Evolutionary conservation across 208 protist genomes (phyloP), one percentile per base, ranked within the genome.

Genomic region (Leishmania amazonensis): DNA sequence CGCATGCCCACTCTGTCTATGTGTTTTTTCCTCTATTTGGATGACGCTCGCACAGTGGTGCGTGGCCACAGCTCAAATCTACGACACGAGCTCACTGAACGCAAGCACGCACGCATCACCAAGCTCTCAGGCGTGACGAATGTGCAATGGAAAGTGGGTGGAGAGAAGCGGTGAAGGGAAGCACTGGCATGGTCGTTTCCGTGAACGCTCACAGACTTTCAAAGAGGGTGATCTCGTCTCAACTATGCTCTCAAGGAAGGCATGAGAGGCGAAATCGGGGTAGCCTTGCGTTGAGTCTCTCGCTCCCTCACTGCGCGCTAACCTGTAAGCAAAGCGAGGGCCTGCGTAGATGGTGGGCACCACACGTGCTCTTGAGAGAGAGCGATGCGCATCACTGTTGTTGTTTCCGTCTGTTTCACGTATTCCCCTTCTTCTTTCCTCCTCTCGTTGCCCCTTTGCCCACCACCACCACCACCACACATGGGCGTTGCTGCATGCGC

Each of bases 391-490:
- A 40, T 77, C 13, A 17, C 57, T 49, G 73, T 74, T 74, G 31
- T 62, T 62, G 31, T 24, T 49, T 38, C 42, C 45, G 40, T 35
- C 31, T 42, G 64, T 64, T 51, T 60, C 57, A 3, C 0, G 15
- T 76, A 28, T 62, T 57, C 28, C 28, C n/a, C n/a, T 76, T 80
- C 79, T 73, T 65, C 58, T 76, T 76, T 54, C 42, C 54, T 60
- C 60, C 70, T 5, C 65, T 47, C 68, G 24, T 45, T 83, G 31
- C 74, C 78, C 78, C n/a, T 73, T 47, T 83, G 51, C 51, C 40
- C 28, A 51, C 42, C 35, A 28, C 38, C 17, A 21, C 3, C 6
- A 11, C 9, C 28, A 9, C 13, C 6, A 40, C 40, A 19, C 35
- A 21, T 51, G 28, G 4, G 42, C 7, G 19, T 21, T 15, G 1